Percentiles rank a stretch among this genome's conserved stretches.
Evolutionary conservation across 2,329 filamentous ascomycete genomes (phyloP).

Genomic region (Corniculantispora saksenae): DNA sequence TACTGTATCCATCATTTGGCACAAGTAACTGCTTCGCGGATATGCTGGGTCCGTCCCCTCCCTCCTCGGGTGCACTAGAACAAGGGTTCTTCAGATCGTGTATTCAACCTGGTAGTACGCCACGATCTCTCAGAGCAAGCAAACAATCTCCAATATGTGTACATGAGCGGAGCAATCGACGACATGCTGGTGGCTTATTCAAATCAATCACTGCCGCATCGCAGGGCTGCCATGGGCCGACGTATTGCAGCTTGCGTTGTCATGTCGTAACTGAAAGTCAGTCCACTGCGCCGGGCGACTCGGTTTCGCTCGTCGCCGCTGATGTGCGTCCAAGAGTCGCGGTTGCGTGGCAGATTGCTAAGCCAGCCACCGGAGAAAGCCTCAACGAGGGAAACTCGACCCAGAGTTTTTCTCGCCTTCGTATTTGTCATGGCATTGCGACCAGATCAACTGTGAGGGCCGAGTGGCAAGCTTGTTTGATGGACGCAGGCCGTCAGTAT

Average conservation of each 20-base stretch:
- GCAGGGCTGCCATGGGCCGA: not conserved
- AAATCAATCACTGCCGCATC: not conserved
- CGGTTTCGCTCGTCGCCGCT: no score
- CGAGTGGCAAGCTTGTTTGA: not conserved
- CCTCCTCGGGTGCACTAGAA: not conserved
- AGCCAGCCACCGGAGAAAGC: no score
- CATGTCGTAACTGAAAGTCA: not conserved
- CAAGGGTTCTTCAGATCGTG: slow-evolving; percentile 10
- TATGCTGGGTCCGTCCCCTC: not conserved
- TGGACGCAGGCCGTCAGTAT: not conserved
- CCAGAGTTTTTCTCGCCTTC: no score
- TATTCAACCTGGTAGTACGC: slow-evolving; percentile 11
- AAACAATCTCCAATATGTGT: not conserved
- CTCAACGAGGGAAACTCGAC: no score
- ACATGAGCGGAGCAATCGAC: not conserved
- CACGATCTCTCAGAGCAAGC: slow-evolving; percentile 15
- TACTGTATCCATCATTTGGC: not conserved
- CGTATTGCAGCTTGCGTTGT: not conserved
- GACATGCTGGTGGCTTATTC: not conserved
- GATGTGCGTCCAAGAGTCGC: no score
- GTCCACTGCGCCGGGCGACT: no score
- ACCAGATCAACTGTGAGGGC: no score
- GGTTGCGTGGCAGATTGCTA: no score
- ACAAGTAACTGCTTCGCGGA: not conserved
- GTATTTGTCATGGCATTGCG: no score